Evolutionary conservation across 2,329 filamentous ascomycete species (phyloP).

Genomic region (Ceratocystis papillata): DNA sequence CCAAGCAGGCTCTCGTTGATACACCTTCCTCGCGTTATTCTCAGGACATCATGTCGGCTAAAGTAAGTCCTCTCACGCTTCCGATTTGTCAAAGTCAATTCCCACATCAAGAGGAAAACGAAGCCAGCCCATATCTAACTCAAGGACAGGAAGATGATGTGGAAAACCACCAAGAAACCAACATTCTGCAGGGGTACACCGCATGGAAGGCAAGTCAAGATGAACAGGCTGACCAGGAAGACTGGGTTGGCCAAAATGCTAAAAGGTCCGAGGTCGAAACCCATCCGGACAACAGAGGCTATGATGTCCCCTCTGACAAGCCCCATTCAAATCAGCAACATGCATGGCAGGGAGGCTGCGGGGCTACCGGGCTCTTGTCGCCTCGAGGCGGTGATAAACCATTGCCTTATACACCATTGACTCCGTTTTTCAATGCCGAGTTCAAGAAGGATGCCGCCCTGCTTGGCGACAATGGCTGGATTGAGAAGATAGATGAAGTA

Average conservation of each 20-base stretch:
- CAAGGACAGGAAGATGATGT: not conserved
- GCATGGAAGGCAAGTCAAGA: slow-evolving; percentile 16
- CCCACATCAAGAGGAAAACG: not conserved
- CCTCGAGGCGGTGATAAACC: slow-evolving; percentile 3
- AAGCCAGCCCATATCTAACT: not conserved
- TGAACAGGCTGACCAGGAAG: not conserved
- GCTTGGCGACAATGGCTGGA: slow-evolving; percentile 47
- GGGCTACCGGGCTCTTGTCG: not conserved
- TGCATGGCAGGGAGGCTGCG: not conserved
- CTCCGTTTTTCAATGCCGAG: slow-evolving; percentile 35
- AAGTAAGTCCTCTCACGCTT: slow-evolving; percentile 28
- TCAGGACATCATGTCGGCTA: slow-evolving; percentile 27
- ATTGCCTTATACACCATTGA: slow-evolving; percentile 35
- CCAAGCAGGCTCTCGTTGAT: not conserved
- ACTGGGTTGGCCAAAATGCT: not conserved
- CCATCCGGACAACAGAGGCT: not conserved
- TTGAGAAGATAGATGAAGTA: slow-evolving; percentile 36
- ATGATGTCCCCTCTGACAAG: not conserved
- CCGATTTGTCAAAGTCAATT: not conserved
- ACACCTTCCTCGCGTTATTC: slow-evolving; percentile 30
- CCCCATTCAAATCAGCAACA: not conserved
- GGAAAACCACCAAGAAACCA: not conserved
- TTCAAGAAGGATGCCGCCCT: slow-evolving; percentile 41
- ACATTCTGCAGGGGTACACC: slow-evolving; percentile 19
- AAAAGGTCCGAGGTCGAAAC: not conserved